Percentiles rank a stretch among this genome's conserved stretches.
Conservation (phyloP, 2,329 filamentous ascomycete species). For the Fusarium incarnatum region DNA sequence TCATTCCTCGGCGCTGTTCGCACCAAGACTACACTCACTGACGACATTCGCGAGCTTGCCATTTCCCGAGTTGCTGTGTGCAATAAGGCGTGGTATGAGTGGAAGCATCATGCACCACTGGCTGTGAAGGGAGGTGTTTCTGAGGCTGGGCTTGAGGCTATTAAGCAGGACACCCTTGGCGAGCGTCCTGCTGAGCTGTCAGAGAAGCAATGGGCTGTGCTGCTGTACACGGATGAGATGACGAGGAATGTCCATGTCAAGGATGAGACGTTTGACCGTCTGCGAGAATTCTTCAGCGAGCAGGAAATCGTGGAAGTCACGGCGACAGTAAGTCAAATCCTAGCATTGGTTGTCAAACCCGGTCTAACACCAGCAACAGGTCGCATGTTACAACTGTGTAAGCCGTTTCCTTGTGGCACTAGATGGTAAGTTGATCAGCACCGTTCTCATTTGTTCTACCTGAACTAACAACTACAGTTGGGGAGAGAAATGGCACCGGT, state of each 20-base stretch:
- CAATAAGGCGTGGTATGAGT: slow-evolving; percentile 88
- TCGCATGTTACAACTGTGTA: slow-evolving; percentile 85
- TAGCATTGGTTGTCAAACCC: neutral
- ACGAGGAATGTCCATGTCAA: slow-evolving; percentile 77
- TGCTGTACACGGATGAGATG: slow-evolving; percentile 86
- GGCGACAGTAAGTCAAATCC: slow-evolving; percentile 67
- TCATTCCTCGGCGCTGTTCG: slow-evolving; percentile 73
- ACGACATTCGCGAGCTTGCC: slow-evolving; percentile 77
- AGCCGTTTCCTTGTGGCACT: slow-evolving; percentile 85
- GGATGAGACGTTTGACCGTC: slow-evolving; percentile 73
- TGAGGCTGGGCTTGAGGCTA: slow-evolving; percentile 60
- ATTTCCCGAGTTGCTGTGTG: slow-evolving; percentile 84
- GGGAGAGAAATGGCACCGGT: slow-evolving; percentile 66
- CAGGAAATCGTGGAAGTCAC: slow-evolving; percentile 85
- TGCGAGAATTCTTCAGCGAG: slow-evolving; percentile 73
- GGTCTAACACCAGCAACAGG: slow-evolving; percentile 50
- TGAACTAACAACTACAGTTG: slow-evolving; percentile 58
- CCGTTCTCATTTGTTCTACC: slow-evolving; percentile 17
- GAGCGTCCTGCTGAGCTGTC: slow-evolving; percentile 58
- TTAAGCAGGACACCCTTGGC: slow-evolving; percentile 52
- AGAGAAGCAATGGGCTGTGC: slow-evolving; percentile 73
- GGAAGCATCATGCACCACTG: slow-evolving; percentile 81
- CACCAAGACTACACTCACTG: slow-evolving; percentile 62
- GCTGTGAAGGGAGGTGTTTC: slow-evolving; percentile 68
- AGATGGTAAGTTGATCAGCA: slow-evolving; percentile 67